Evolutionary conservation across 2,329 filamentous ascomycete species (phyloP).

Genomic region (Microdochium paspali): DNA sequence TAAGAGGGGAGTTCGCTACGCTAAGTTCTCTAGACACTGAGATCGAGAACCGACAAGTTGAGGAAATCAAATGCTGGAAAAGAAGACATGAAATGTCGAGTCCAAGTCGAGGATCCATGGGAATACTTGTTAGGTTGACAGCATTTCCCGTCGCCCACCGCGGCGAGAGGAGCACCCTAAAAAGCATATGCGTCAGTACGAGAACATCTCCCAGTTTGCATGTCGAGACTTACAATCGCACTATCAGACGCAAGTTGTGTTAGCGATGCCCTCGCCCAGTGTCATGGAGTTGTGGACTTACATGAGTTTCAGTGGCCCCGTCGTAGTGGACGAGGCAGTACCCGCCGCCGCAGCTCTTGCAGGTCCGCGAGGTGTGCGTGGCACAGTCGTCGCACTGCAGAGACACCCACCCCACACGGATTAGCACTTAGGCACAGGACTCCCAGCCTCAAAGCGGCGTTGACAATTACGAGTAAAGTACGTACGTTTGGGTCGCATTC

Average conservation of each 20-base stretch:
- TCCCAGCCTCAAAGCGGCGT: not conserved
- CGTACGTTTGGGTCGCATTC: slow-evolving; percentile 75
- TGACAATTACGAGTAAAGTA: slow-evolving; percentile 1
- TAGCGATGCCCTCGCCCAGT: not conserved
- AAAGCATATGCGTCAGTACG: not conserved
- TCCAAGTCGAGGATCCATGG: too few relatives aligned
- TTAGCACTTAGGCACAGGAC: slow-evolving; percentile 1
- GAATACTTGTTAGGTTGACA: too few relatives aligned
- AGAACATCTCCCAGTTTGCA: too few relatives aligned
- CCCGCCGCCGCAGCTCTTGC: slow-evolving; percentile 63
- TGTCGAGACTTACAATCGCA: not conserved
- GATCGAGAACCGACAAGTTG: too few relatives aligned
- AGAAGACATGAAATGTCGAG: too few relatives aligned
- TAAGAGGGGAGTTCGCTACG: too few relatives aligned
- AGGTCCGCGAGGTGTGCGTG: slow-evolving; percentile 58
- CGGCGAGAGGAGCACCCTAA: not conserved
- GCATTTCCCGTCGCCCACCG: not conserved
- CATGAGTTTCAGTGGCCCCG: slow-evolving; percentile 58
- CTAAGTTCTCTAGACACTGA: too few relatives aligned
- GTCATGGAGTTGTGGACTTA: slow-evolving; percentile 24
- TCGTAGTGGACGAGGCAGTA: slow-evolving; percentile 82
- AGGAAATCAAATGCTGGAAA: too few relatives aligned
- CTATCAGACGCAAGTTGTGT: not conserved
- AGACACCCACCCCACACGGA: too few relatives aligned
- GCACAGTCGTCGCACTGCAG: slow-evolving; percentile 68